Percentiles rank a stretch among this genome's conserved stretches.
Evolutionary conservation across 1,139 yeast species (phyloP).

Genomic region (Debaryomyces sp.): DNA sequence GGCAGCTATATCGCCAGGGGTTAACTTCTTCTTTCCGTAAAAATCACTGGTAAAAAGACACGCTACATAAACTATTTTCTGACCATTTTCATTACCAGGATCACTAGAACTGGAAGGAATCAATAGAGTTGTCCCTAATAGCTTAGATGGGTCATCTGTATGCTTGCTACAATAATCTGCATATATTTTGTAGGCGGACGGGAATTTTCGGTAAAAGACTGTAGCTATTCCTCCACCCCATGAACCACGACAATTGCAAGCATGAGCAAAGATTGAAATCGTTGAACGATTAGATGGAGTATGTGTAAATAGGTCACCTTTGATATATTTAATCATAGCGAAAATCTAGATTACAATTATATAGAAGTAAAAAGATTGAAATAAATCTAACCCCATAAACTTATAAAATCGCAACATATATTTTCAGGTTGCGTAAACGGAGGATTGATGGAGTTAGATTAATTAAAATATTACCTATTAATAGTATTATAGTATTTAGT

Average conservation of each 20-base stretch:
- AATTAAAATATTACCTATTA: neutral
- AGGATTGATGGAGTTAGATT: neutral
- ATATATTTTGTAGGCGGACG: constrained; percentile 53
- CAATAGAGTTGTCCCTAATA: constrained; percentile 59
- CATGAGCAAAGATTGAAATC: constrained; percentile 59
- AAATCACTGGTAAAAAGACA: constrained; percentile 71
- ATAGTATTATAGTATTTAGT: neutral
- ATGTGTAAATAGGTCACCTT: constrained; percentile 61
- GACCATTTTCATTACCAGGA: constrained; percentile 28
- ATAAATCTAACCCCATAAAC: neutral
- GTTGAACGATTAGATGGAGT: constrained; percentile 21
- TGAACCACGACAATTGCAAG: constrained; percentile 76
- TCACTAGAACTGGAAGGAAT: constrained; percentile 36
- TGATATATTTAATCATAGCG: constrained; percentile 46
- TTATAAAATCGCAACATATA: neutral
- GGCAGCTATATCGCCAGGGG: constrained; percentile 42
- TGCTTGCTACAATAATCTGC: constrained; percentile 46
- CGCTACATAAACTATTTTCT: constrained; percentile 44
- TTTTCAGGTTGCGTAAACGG: neutral
- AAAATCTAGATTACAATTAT: neutral
- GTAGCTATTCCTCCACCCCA: constrained; percentile 90
- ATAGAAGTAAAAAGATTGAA: neutral
- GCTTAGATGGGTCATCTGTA: constrained; percentile 24
- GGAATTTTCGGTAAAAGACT: constrained; percentile 51
- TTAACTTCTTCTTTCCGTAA: constrained; percentile 27